Base-by-base conservation (phyloP, 169 alveolate species). In the Cryptosporidium ryanae region DNA sequence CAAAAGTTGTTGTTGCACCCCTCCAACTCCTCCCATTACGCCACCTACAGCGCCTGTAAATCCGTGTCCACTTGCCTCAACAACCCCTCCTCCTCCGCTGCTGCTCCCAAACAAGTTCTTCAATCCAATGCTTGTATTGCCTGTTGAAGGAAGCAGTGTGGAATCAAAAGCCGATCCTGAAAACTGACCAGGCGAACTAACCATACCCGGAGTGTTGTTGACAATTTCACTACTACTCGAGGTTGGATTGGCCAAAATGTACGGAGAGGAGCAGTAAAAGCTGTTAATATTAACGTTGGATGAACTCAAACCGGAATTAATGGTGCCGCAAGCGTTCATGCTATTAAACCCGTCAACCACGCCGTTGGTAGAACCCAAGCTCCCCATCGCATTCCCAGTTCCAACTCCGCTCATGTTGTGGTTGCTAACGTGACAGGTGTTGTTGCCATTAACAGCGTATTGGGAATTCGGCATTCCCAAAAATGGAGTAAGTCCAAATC, bases 391-490 rank as follows among this genome's bases (percentile, higher is more conserved):
- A 38, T 38, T 38, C 8, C 46, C 46, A 10, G 46, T 38, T 38
- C 46, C 46, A 38, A 38, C 46, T 38, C 46, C 46, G 46, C 13
- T 0, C 8, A 10, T 38, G 8, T 38, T 38, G 3, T 38, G 46
- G 3, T n/a, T n/a, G n/a, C n/a, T n/a, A n/a, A 38, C 46, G 8
- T 1, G 0, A 38, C 46, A 38, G 8, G 46, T 38, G 8, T 38
- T 38, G 1, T 38, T 38, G 8, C 27, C 27, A 25, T 21, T 68
- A 10, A 10, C 83, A 68, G 83, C 83, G 38, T 68, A 68, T 32
- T 68, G 83, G 2, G 83, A 68, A 18, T 68, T 68, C 23, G 83
- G 83, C 83, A 68, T 68, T 10, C 83, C 83, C 29, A 68, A 65
- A 38, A 68, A 68, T 12, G 83, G 83, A 2, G 83, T 68, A n/a